phyloP scores from a whole-genome alignment of 2,329 filamentous ascomycete species.

The Phaeosphaeriaceae sp. region DNA sequence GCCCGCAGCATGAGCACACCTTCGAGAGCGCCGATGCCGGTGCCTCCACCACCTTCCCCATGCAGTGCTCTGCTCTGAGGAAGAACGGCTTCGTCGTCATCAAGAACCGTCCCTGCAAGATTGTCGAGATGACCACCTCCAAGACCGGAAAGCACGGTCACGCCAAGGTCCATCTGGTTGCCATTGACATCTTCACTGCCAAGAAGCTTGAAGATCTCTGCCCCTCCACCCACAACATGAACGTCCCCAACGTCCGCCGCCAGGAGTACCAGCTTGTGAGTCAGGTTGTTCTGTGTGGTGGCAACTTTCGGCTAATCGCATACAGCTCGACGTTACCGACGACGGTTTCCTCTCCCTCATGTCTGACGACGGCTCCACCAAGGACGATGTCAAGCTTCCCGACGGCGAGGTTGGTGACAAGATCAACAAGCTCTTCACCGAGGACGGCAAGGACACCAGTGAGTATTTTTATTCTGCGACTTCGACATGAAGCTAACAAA shows the following conservation, averaged over 20 bases:
- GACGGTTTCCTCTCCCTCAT: conserved; percentile 96
- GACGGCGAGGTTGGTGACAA: conserved; percentile 88
- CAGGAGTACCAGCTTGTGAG: conserved; percentile 94
- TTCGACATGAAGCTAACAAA: conserved; percentile 22
- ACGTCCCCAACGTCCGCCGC: conserved; percentile 92
- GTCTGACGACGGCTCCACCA: conserved; percentile 82
- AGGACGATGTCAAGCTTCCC: conserved; percentile 94
- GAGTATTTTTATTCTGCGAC: conserved; percentile 53
- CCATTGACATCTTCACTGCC: conserved; percentile 98
- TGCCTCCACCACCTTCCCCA: conserved; percentile 91
- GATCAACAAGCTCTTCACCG: conserved; percentile 79
- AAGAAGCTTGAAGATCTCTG: conserved; percentile 99
- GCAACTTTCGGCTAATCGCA: conserved; percentile 23
- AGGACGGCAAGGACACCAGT: conserved; percentile 94
- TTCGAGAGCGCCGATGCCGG: conserved; percentile 97
- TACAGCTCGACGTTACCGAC: conserved; percentile 87
- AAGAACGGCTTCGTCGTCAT: conserved; percentile 99
- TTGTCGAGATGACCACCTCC: conserved; percentile 99
- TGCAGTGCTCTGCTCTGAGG: conserved; percentile 99
- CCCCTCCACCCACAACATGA: conserved; percentile 97
- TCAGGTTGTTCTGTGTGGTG: conserved; percentile 31
- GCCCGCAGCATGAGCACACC: conserved; percentile 64
- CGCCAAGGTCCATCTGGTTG: conserved; percentile 99
- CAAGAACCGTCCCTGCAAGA: conserved; percentile 99
- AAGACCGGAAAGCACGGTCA: conserved; percentile 99